These are phyloP conservation scores for Plasmodium reichenowi DNA, from an alignment of 169 alveolate species.

Conservation along the genomic window DNA sequence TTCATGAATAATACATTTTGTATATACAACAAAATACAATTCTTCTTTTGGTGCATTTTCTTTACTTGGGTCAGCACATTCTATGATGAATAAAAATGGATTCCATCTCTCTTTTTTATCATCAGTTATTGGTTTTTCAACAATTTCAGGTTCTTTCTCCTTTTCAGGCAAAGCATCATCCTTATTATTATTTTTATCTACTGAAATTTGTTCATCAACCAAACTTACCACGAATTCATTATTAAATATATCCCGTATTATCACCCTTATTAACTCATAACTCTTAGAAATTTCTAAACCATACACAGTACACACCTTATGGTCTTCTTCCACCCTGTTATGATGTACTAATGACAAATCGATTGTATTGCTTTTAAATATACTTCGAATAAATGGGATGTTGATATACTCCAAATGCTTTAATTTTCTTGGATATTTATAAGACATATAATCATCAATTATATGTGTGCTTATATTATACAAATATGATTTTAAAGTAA, in stretches of 20 bases:
- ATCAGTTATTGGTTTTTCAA: too few species aligned
- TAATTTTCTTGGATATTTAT: conserved; percentile 18
- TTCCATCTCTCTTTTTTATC: too few species aligned
- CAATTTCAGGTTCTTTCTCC: neutral
- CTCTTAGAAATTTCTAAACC: conserved; percentile 5
- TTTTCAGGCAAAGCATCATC: neutral
- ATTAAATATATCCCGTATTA: conserved; percentile 23
- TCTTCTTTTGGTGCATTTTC: neutral
- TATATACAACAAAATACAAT: conserved; percentile 5
- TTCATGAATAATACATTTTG: conserved; percentile 15
- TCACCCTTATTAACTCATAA: conserved; percentile 1
- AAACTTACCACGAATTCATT: conserved; percentile 19
- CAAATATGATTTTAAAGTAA: conserved; percentile 26
- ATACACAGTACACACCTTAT: conserved; percentile 4
- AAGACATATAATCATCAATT: conserved; percentile 33
- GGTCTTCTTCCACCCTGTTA: neutral
- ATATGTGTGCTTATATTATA: neutral
- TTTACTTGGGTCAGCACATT: too few species aligned
- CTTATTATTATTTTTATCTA: neutral
- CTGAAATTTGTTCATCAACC: neutral
- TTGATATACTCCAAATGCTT: conserved; percentile 22
- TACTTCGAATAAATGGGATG: conserved; percentile 9
- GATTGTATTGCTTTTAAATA: conserved; percentile 28
- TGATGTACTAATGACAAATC: neutral
- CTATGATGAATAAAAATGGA: too few species aligned